Conservation (phyloP, 2,329 filamentous ascomycete species). For the Fusarium buxicola region DNA sequence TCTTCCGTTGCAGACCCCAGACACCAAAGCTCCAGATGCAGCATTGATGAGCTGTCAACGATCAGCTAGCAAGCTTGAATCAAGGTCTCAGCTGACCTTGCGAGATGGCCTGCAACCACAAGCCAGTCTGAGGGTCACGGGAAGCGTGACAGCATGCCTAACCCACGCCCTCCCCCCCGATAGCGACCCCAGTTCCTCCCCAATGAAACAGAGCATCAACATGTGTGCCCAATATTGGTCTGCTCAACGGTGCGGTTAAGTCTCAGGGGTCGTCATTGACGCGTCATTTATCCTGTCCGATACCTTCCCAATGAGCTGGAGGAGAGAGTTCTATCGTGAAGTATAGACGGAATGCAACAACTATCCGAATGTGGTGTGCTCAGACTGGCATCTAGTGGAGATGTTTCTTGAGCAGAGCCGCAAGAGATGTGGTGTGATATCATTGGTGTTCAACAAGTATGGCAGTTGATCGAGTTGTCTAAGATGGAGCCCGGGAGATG, state of each 20-base stretch:
- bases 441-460: conserved; percentile 42
- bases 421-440: conserved; percentile 45
- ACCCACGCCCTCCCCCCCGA: conserved; percentile 23
- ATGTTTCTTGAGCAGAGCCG: conserved; percentile 36
- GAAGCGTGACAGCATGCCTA: conserved; percentile 21
- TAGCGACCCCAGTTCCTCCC: conserved; percentile 21
- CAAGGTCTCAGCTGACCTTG: conserved; percentile 28
- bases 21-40: conserved; percentile 37
- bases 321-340: conserved; percentile 15
- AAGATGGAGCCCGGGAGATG: conserved; percentile 18
- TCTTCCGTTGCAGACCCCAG: conserved; percentile 23
- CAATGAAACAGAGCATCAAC: conserved; percentile 28
- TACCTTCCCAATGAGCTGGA: conserved; percentile 20
- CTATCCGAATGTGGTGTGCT: conserved; percentile 38
- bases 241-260: conserved; percentile 25
- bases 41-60: conserved; percentile 42
- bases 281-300: conserved; percentile 24
- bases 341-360: conserved; percentile 20
- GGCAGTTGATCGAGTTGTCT: conserved; percentile 30
- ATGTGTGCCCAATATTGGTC: conserved; percentile 38
- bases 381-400: conserved; percentile 16
- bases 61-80: conserved; percentile 26
- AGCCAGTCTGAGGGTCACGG: conserved; percentile 30
- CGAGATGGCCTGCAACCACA: conserved; percentile 21
- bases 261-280: conserved; percentile 35